Conservation (phyloP, 2,329 filamentous ascomycete species). For the Cytospora leucostoma region DNA sequence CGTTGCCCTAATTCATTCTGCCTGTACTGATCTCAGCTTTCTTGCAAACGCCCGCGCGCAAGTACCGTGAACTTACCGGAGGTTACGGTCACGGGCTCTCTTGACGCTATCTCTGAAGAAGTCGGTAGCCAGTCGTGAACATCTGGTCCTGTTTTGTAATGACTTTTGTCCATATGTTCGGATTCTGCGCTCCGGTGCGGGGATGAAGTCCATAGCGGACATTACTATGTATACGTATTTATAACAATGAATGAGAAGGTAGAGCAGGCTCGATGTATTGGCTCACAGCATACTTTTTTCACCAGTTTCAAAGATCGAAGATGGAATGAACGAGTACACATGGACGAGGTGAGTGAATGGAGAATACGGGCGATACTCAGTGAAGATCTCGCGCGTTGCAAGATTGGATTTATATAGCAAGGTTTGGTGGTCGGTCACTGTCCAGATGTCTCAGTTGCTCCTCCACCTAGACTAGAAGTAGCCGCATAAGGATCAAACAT, state of each 20-base stretch:
- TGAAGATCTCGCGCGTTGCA: neutral
- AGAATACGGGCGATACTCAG: too few relatives aligned
- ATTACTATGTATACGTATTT: too few relatives aligned
- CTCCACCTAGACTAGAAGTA: neutral
- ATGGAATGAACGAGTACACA: neutral
- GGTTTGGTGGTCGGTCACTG: neutral
- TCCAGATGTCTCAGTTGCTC: constrained; percentile 6
- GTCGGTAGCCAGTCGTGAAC: constrained; percentile 54
- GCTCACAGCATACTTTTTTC: neutral
- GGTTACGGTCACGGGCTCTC: constrained; percentile 71
- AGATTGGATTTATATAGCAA: neutral
- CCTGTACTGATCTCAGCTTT: constrained; percentile 42
- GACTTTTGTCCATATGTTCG: constrained; percentile 51
- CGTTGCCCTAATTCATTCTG: constrained; percentile 69
- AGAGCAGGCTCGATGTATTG: neutral
- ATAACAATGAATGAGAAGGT: too few relatives aligned
- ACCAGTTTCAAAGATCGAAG: neutral
- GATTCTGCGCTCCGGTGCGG: constrained; percentile 64
- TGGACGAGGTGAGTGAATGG: neutral
- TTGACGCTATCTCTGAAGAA: constrained; percentile 81
- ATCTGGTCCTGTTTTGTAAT: constrained; percentile 43
- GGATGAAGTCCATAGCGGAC: constrained; percentile 19
- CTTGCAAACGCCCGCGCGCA: neutral
- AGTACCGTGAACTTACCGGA: constrained; percentile 53
- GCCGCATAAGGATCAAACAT: neutral